These are phyloP conservation scores for Cymbopogon flexuosus DNA, from an alignment of 202 grass and related monocot species.

Conservation along the genomic window DNA sequence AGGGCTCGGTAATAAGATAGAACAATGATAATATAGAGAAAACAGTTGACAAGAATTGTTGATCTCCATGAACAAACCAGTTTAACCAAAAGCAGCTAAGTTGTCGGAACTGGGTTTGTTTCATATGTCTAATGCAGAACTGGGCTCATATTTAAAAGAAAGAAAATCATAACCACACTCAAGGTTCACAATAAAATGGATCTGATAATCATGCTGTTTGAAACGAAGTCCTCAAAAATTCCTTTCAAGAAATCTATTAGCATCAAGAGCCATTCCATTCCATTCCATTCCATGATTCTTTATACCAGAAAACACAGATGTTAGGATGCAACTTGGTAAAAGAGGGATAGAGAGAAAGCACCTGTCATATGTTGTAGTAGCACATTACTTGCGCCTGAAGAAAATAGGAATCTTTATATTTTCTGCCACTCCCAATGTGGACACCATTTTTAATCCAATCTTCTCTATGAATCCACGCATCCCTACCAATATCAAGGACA, in stretches of 20 bases:
- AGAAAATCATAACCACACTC: neutral
- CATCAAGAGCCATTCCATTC: neutral
- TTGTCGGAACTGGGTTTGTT: neutral
- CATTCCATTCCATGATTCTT: neutral
- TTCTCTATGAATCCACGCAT: constrained; percentile 96
- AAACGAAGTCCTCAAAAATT: neutral
- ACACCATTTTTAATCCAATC: constrained; percentile 90
- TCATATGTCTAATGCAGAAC: neutral
- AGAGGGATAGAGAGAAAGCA: constrained; percentile 2
- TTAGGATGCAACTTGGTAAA: neutral
- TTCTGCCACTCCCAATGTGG: constrained; percentile 73
- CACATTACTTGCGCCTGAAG: constrained; percentile 91
- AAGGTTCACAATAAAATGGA: neutral
- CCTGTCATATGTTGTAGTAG: constrained; percentile 76
- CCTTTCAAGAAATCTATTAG: neutral
- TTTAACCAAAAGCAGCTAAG: neutral
- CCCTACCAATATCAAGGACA: constrained; percentile 69
- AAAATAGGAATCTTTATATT: constrained; percentile 93
- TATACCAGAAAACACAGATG: neutral
- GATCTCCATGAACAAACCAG: neutral
- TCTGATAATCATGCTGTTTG: neutral
- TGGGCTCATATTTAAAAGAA: neutral
- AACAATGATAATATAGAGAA: neutral
- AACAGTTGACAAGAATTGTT: neutral
- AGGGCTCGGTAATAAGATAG: neutral